Conservation (phyloP, 2,329 filamentous ascomycete genomes). For the Colletotrichum paranaense region DNA sequence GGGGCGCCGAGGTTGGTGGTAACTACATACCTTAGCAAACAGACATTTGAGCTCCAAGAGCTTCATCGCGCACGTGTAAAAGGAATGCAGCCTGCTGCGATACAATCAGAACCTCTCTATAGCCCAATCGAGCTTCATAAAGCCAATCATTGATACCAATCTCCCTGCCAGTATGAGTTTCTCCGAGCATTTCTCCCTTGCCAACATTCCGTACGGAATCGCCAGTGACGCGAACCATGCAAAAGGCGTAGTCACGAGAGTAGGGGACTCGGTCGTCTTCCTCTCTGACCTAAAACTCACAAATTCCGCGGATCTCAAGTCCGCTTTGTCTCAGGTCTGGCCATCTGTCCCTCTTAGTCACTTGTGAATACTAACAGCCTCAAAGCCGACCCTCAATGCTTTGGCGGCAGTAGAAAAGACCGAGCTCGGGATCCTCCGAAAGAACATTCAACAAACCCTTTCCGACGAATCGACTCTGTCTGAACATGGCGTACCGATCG, state of each 20-base stretch:
- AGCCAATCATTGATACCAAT: neutral
- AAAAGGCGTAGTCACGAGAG: constrained; percentile 59
- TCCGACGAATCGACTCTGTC: constrained; percentile 4
- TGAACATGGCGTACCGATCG: constrained; percentile 31
- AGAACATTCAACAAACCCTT: constrained; percentile 50
- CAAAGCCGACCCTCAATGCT: constrained; percentile 55
- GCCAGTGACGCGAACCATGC: constrained; percentile 53
- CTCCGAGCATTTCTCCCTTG: constrained; percentile 63
- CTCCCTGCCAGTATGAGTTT: constrained; percentile 8
- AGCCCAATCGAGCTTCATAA: neutral
- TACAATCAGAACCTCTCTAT: neutral
- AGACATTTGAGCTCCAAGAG: neutral
- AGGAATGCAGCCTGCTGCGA: neutral
- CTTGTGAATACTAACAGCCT: constrained; percentile 42
- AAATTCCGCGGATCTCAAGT: neutral
- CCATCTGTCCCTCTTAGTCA: constrained; percentile 25
- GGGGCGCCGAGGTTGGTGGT: neutral
- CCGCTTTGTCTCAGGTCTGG: constrained; percentile 10
- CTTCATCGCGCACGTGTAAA: neutral
- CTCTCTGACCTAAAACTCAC: constrained; percentile 54
- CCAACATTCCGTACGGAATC: constrained; percentile 66
- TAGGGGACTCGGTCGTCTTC: constrained; percentile 63
- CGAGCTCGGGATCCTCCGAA: constrained; percentile 51
- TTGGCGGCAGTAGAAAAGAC: constrained; percentile 58
- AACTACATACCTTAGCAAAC: neutral